Evolutionary conservation across 176 grass and related monocot species (phyloP).

Genomic region (Carex littledalei): DNA sequence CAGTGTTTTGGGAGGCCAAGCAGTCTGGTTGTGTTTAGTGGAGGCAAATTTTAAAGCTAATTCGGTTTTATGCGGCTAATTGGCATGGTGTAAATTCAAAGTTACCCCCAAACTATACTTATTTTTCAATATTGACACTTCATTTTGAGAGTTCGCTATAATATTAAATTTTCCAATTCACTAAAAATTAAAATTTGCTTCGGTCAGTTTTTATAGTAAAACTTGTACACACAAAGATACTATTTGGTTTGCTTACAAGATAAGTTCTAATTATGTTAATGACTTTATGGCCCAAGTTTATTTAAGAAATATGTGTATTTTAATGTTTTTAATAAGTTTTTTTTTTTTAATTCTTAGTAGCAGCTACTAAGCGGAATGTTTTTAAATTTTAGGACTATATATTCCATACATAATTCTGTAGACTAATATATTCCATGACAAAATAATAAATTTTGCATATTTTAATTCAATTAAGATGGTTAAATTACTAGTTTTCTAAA

Average conservation of each 20-base stretch:
- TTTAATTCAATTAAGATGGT: background rate
- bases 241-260: background rate
- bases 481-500: background rate
- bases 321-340: background rate
- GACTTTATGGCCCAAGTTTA: background rate
- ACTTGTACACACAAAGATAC: background rate
- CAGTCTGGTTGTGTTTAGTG: slow-evolving; percentile 19
- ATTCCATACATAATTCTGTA: background rate
- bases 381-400: background rate
- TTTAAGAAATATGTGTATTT: background rate
- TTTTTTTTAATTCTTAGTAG: no score
- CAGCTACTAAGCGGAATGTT: background rate
- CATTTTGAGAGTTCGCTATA: background rate
- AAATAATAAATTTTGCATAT: background rate
- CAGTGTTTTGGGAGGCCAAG: background rate
- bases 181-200: background rate
- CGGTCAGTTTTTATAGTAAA: background rate
- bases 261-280: background rate
- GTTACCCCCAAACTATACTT: background rate
- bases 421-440: background rate
- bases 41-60: slow-evolving; percentile 8
- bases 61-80: background rate
- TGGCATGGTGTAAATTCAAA: no score
- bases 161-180: background rate
- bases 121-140: background rate